Base-by-base conservation (phyloP, 139 green algal genomes). In the Tetraselmis chui region DNA sequence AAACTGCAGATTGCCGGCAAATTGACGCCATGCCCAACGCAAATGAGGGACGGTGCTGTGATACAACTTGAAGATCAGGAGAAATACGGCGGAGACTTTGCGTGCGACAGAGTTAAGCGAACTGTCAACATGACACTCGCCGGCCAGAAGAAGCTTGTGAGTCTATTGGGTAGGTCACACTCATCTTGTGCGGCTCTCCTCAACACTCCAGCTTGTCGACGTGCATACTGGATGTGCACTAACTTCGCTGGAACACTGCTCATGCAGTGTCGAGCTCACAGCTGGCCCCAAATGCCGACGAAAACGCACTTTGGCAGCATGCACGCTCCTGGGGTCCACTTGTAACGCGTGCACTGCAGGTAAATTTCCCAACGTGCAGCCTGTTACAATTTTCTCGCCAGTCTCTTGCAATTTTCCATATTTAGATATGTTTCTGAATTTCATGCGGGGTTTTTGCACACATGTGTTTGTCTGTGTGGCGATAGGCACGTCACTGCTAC, bases 401-500 rank as follows among this genome's bases (percentile, higher is more conserved):
- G n/a, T n/a, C n/a, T n/a, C n/a, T n/a, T n/a, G n/a, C n/a, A n/a
- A n/a, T n/a, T n/a, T n/a, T n/a, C n/a, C n/a, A n/a, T n/a, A n/a
- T n/a, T n/a, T n/a, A n/a, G n/a, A n/a, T n/a, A n/a, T n/a, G n/a
- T n/a, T n/a, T n/a, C n/a, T n/a, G n/a, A n/a, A n/a, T n/a, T n/a
- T n/a, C n/a, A n/a, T n/a, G n/a, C n/a, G n/a, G n/a, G n/a, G n/a
- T n/a, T n/a, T n/a, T n/a, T n/a, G n/a, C n/a, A n/a, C n/a, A n/a
- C n/a, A n/a, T n/a, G n/a, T n/a, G n/a, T n/a, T n/a, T n/a, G n/a
- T n/a, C n/a, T n/a, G n/a, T n/a, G n/a, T n/a, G n/a, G n/a, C n/a
- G n/a, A n/a, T 18, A 67, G 45, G 45, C 45, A 5, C 45, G 45
- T 67, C 11, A 5, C 18, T 67, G 45, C 18, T 92, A 90, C 83